These are phyloP conservation scores for Gastrodia elata DNA, from an alignment of 106 monocot species.

Conservation along the genomic window DNA sequence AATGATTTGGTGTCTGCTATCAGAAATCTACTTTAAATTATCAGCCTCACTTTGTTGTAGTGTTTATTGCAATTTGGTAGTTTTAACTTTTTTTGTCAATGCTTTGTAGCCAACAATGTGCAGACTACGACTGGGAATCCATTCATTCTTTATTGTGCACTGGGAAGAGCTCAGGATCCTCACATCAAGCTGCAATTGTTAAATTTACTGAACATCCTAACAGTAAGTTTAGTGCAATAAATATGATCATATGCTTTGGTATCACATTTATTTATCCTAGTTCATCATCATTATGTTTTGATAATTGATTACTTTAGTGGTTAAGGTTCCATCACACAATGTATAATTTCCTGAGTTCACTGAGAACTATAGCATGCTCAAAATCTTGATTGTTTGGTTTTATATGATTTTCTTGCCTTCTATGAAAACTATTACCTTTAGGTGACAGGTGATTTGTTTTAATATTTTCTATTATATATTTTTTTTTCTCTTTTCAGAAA, in stretches of 20 bases:
- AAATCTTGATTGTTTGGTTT: not conserved
- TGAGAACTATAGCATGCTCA: not conserved
- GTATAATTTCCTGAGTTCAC: too few species aligned
- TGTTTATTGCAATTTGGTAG: not conserved
- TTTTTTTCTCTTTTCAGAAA: slow-evolving; percentile 37
- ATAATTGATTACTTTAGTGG: not conserved
- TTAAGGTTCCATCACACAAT: not conserved
- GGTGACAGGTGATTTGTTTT: not conserved
- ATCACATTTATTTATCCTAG: not conserved
- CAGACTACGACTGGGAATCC: slow-evolving; percentile 71
- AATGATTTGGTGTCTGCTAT: not conserved
- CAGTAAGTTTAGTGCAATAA: slow-evolving; percentile 31
- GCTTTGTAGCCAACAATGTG: slow-evolving; percentile 67
- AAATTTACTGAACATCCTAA: slow-evolving; percentile 88
- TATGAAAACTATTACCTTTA: not conserved
- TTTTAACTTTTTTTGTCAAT: slow-evolving; percentile 17
- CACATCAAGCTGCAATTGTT: slow-evolving; percentile 33
- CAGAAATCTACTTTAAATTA: not conserved
- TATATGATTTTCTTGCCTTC: not conserved
- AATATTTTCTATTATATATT: slow-evolving; percentile 3
- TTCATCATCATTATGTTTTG: not conserved
- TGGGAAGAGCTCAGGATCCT: slow-evolving; percentile 32
- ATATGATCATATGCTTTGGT: not conserved
- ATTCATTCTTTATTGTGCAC: slow-evolving; percentile 85
- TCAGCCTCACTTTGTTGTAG: not conserved